Evolutionary conservation across 164 flowering plant species (phyloP), one percentile per base, ranked within the genome.

Genomic region (Nelumbo lutea): DNA sequence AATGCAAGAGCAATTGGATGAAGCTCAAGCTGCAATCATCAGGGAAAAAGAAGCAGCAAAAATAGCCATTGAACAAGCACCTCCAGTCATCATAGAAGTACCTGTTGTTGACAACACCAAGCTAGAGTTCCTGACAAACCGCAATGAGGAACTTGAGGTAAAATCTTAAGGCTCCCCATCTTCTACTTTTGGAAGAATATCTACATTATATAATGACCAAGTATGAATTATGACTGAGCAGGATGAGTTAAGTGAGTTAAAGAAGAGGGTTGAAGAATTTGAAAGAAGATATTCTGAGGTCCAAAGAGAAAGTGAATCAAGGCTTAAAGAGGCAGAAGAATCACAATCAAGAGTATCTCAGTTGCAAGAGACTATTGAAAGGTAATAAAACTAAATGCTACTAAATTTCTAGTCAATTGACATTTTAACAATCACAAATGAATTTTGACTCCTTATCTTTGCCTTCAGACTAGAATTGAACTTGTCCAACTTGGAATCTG

Each of bases 11-110:
- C 79, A 80, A 71, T 68, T 91, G 47, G 87, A 86, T 27, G 92
- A 91, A 84, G 90, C 93, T 56, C 79, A 80, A 47, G 82, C 83
- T 39, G 83, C 82, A 43, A 76, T 90, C 46, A 75, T 84, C 65
- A 76, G 61, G 44, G 97, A 91, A 80, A 83, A 72, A 69, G 97
- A 89, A 79, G 91, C 90, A 61, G 92, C 96, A 74, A 85, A 78
- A 73, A 68, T 79, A 73, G 97, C 96, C 47, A 85, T 90, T 42
- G 89, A 83, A 78, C 84, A 88, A 85, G 93, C 93, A 58, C 93
- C 85, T 13, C 90, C 97, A 38, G 84, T 88, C 62, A 80, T 91
- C 64, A 85, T 82, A 71, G 91, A 89, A 79, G 85, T 85, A n/a
- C 90, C 91, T 50, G 84, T 91, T 57, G 83, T 88, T 59, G 94